Evolutionary conservation across 176 grass and related monocot genomes (phyloP).

Genomic region (Triticum aestivum): IWGSC_CS_RefSeq_v2.1 NC_057807.1:407154336-407154835

Average conservation of each 20-base stretch:
- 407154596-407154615: background rate
- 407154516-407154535: background rate
- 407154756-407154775: background rate
- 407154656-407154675: background rate
- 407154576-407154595: background rate
- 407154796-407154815: no score
- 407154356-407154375: background rate
- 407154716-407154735: constrained; percentile 22
- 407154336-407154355: background rate
- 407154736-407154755: background rate
- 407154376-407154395: background rate
- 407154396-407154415: constrained; percentile 27
- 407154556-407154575: background rate
- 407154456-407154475: background rate
- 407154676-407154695: background rate
- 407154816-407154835: background rate
- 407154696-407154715: background rate
- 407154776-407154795: no score
- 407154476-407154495: constrained; percentile 18
- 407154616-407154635: constrained; percentile 29
- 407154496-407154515: constrained; percentile 16
- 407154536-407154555: background rate
- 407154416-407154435: background rate
- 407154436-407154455: background rate
- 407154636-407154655: background rate